A percentile compares a stretch with the other conserved stretches of the same genome.
Conservation (phyloP, 495 filamentous ascomycete species). For the Talaromyces ruber region DNA sequence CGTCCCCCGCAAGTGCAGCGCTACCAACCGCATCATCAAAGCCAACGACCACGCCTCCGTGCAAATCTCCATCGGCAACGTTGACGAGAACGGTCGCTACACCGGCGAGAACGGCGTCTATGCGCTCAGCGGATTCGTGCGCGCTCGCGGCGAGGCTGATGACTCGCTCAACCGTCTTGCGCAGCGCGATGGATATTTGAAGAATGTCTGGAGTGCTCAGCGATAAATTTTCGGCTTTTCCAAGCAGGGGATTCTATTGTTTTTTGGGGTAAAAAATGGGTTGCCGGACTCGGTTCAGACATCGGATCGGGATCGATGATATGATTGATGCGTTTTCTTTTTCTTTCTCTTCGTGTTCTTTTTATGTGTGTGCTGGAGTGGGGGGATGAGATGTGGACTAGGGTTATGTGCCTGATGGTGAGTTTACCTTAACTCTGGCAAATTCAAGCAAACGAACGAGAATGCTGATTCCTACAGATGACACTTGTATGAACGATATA, state of each 20-base stretch:
- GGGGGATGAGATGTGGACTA: neutral
- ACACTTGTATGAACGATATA: neutral
- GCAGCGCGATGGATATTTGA: conserved; percentile 92
- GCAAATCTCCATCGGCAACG: conserved; percentile 82
- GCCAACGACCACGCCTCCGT: conserved; percentile 95
- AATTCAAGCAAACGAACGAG: neutral
- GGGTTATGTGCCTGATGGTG: conserved; percentile 6
- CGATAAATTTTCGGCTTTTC: conserved; percentile 32
- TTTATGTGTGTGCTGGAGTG: conserved; percentile 2
- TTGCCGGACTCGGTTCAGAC: neutral
- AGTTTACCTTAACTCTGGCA: conserved; percentile 3
- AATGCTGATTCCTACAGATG: neutral
- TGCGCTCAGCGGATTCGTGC: conserved; percentile 94
- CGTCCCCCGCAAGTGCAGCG: conserved; percentile 97
- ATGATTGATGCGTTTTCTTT: conserved; percentile 10
- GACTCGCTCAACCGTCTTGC: conserved; percentile 92
- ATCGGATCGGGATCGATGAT: conserved; percentile 16
- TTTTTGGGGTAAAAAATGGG: conserved; percentile 13
- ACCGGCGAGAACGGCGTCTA: conserved; percentile 96
- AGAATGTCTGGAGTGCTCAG: conserved; percentile 90
- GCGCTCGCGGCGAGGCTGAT: conserved; percentile 95
- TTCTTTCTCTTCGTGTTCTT: neutral
- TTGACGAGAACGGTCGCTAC: conserved; percentile 94
- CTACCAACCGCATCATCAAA: conserved; percentile 97
- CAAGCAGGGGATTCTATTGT: conserved; percentile 12